Percentiles rank a stretch among this genome's conserved stretches.
Conservation (phyloP, 164 flowering plant species). For the Stephania cephalantha region DNA sequence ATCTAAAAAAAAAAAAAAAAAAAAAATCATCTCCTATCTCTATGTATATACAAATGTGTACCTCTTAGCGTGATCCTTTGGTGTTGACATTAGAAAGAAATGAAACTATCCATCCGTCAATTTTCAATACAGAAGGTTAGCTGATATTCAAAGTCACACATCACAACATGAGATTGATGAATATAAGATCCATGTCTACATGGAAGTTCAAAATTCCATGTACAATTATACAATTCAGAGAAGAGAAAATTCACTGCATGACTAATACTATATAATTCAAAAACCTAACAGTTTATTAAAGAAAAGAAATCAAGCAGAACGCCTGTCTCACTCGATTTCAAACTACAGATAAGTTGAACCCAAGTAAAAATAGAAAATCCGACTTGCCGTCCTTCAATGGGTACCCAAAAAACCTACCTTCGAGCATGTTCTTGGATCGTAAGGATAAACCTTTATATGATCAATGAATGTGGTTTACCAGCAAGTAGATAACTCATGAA, state of each 20-base stretch:
- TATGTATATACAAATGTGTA: no score
- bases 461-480: not conserved
- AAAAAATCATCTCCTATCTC: no score
- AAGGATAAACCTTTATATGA: not conserved
- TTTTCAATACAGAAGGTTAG: no score
- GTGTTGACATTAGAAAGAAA: no score
- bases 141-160: no score
- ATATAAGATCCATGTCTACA: no score
- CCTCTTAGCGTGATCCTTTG: no score
- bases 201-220: no score
- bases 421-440: not conserved
- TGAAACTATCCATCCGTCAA: no score
- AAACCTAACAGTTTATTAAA: conserved; percentile 4
- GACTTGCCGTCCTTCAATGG: not conserved
- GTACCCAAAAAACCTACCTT: not conserved
- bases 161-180: no score
- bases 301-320: not conserved
- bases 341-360: conserved; percentile 4
- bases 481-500: conserved; percentile 5
- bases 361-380: conserved; percentile 9
- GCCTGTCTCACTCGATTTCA: conserved; percentile 1
- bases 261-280: not conserved
- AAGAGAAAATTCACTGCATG: not conserved
- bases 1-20: no score
- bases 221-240: not conserved